These are phyloP conservation scores for Sporothrix mexicana DNA, from an alignment of 2,329 filamentous ascomycete species.

Conservation along the genomic window DNA sequence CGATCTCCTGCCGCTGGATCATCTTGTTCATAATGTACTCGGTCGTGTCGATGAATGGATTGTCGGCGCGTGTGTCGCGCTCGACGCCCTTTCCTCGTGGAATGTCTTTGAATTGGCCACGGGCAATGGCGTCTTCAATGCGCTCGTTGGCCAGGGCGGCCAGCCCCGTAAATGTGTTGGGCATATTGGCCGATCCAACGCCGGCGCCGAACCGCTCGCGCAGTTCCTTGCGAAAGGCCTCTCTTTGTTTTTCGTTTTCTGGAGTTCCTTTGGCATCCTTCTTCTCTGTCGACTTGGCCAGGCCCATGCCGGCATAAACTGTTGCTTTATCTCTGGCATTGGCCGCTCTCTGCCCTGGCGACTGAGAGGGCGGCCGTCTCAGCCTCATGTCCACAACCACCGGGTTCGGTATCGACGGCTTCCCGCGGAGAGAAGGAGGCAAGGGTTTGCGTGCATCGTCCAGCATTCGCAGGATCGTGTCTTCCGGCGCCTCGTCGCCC, in stretches of 20 bases:
- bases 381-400: constrained; percentile 59
- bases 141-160: constrained; percentile 82
- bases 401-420: constrained; percentile 51
- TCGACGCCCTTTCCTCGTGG: constrained; percentile 75
- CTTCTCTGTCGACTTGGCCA: not conserved
- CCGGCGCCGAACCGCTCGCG: constrained; percentile 79
- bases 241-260: constrained; percentile 71
- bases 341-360: constrained; percentile 55
- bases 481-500: constrained; percentile 74
- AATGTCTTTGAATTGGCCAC: constrained; percentile 87
- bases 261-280: constrained; percentile 53
- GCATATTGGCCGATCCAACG: constrained; percentile 66
- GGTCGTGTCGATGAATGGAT: constrained; percentile 92
- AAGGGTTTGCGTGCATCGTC: constrained; percentile 79
- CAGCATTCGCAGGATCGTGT: constrained; percentile 83
- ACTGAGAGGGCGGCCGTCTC: constrained; percentile 48
- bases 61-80: constrained; percentile 79
- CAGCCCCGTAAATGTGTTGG: constrained; percentile 77
- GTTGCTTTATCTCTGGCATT: constrained; percentile 63
- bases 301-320: constrained; percentile 54
- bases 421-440: constrained; percentile 54
- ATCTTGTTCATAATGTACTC: constrained; percentile 99
- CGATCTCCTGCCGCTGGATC: constrained; percentile 93
- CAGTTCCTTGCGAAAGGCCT: constrained; percentile 73
- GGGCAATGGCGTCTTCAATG: constrained; percentile 91